Evolutionary conservation across 2,329 filamentous ascomycete genomes (phyloP), one percentile per base, ranked within the genome.

Genomic region (Pezicula neosporulosa): DNA sequence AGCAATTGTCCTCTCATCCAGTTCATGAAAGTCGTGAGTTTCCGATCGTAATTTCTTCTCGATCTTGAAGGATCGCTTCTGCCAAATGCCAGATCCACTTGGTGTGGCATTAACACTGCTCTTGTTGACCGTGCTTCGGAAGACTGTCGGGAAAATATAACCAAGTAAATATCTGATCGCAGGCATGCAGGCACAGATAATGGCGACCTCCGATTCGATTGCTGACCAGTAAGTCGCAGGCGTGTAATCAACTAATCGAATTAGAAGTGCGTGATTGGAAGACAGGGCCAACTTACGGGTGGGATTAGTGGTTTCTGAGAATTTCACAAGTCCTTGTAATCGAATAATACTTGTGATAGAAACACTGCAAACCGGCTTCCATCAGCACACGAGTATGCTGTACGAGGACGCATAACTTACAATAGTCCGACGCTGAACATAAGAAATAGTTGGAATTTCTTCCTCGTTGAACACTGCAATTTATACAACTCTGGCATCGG

Each of bases 371-470:
- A 12, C 12, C n/a, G 24, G 18, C 10, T 28, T 30, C 4, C 9
- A 15, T 21, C 24, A 28, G 13, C 13, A 28, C 12, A 44, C 8
- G 27, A 5, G n/a, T 6, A 27, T 27, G 21, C 10, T 12, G 42
- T 5, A 27, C 6, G 4, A 44, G 27, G n/a, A 3, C 6, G n/a
- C 9, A 28, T 27, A 28, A 53, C 59, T 48, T 52, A 61, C 59
- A 76, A 74, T n/a, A 69, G 63, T 7, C 78, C 77, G 10, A 79
- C 69, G 16, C 69, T 67, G 51, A 81, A 80, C 76, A 81, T 79
- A 51, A 77, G 53, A 6, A 66, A 65, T 3, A 80, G 70, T n/a
- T 74, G 69, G 16, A 74, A 37, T 64, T 77, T 80, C 63, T 76
- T 77, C 57, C 70, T 74, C 66, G 69, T 74, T 47, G 72, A 69